Evolutionary conservation across 129 eudicot genomes (phyloP).

Genomic region (Sambucus nigra): DNA sequence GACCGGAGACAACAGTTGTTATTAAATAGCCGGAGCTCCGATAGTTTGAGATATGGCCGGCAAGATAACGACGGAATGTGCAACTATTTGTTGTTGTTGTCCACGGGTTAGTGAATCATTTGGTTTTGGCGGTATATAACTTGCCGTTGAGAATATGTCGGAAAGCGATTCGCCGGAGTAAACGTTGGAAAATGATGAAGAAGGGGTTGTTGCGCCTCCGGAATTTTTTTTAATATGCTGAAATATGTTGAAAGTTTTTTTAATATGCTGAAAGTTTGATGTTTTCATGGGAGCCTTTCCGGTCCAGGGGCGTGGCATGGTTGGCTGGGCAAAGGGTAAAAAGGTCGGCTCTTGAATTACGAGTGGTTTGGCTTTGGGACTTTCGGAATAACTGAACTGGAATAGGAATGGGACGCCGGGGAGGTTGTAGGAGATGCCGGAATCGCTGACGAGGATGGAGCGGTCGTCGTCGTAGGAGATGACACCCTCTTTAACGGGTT

Average conservation of each 20-base stretch:
- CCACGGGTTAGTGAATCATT: conserved; percentile 45
- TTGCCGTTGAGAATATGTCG: conserved; percentile 62
- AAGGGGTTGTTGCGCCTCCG: too few species aligned
- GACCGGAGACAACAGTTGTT: conserved; percentile 28
- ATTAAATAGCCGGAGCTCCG: conserved; percentile 14
- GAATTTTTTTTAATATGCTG: too few species aligned
- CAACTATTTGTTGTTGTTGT: conserved; percentile 67
- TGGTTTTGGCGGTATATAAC: conserved; percentile 55
- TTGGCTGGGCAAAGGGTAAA: conserved; percentile 86
- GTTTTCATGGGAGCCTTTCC: conserved; percentile 91
- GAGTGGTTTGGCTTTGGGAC: conserved; percentile 70
- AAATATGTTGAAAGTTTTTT: too few species aligned
- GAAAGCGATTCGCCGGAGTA: conserved; percentile 44
- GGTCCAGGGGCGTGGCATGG: conserved; percentile 96
- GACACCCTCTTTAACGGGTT: conserved; percentile 46
- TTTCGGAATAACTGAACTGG: conserved; percentile 77
- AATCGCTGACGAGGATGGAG: conserved; percentile 53
- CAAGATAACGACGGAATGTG: conserved; percentile 73
- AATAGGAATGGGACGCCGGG: conserved; percentile 96
- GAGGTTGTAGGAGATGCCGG: conserved; percentile 74
- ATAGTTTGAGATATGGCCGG: conserved; percentile 43
- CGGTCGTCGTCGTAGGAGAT: conserved; percentile 40
- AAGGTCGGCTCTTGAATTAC: conserved; percentile 92
- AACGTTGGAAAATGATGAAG: conserved; percentile 30
- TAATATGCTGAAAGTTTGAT: too few species aligned